These are phyloP conservation scores for Aspergillus sergii DNA, from an alignment of 2,329 filamentous ascomycete genomes.

Conservation along the genomic window DNA sequence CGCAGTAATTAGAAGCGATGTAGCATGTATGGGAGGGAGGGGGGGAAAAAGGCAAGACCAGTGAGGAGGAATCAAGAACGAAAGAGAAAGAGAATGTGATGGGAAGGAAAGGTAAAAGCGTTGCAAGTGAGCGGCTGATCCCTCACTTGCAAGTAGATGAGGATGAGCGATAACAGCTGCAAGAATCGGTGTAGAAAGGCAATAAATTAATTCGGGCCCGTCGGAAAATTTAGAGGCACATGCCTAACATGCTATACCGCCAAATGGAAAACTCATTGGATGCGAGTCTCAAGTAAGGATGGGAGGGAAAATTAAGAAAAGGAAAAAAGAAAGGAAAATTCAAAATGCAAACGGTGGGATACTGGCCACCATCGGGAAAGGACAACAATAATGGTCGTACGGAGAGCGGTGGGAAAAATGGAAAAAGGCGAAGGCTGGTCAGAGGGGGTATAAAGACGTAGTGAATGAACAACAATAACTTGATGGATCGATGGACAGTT, in stretches of 20 bases:
- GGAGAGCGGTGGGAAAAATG: neutral
- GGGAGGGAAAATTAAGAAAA: constrained; percentile 6
- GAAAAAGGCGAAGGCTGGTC: constrained; percentile 31
- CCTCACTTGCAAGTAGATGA: constrained; percentile 24
- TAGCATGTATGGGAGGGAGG: constrained; percentile 4
- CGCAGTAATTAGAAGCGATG: constrained; percentile 13
- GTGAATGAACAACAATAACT: neutral
- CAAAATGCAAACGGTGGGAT: constrained; percentile 11
- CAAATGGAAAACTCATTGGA: constrained; percentile 5
- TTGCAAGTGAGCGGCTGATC: constrained; percentile 27
- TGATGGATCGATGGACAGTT: constrained; percentile 3
- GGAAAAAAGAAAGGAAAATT: constrained; percentile 1
- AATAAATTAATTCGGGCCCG: constrained; percentile 1
- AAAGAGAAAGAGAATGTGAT: constrained; percentile 14
- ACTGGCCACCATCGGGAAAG: neutral
- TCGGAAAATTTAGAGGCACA: constrained; percentile 7
- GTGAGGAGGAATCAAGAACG: constrained; percentile 14
- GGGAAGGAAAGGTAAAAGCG: constrained; percentile 17
- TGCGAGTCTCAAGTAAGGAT: neutral
- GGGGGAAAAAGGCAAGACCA: constrained; percentile 1
- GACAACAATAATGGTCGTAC: constrained; percentile 11
- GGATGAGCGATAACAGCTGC: neutral
- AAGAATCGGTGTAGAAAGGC: constrained; percentile 4
- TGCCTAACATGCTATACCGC: constrained; percentile 10
- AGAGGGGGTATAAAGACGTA: constrained; percentile 2